Base-by-base conservation (phyloP, 2,329 filamentous ascomycete genomes). In the Aspergillus arachidicola region DNA sequence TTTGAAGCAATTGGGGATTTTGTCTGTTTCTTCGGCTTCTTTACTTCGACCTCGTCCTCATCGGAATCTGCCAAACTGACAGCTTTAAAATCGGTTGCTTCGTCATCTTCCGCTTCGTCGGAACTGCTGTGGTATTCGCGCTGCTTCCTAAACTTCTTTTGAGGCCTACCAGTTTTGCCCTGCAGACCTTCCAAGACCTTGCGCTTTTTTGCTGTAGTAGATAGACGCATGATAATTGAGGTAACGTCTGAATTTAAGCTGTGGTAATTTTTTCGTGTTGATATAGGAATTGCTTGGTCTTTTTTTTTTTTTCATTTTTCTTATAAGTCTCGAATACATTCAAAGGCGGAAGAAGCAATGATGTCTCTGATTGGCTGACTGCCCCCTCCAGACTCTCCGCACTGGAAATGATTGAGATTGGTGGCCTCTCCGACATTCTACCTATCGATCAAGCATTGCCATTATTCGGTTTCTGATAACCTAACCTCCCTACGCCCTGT, bases 131-230 rank as follows among this genome's bases (percentile, higher is more conserved):
- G 84, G 78, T 91, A 90, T 62, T 82, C 78, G 68, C 79, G 79
- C 74, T 90, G 87, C 75, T 87, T 88, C 76, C 86, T 87, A 74
- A 87, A 83, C 70, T 87, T 87, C 75, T 86, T 86, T 66, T 82
- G 81, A 36, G 83, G 81, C 53, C 80, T 75, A 30, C 82, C 80
- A 57, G 80, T 80, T 70, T 84, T 84, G 53, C 83, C 84, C 58
- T 83, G 81, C 76, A 86, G 82, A 58, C 84, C 84, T 59, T 89
- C 86, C 62, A 87, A 84, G 30, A 86, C 83, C 75, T 87, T 86
- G 73, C 87, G 82, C 71, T 88, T 86, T 75, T 82, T 83, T 21
- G 57, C 59, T 7, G 75, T 72, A 28, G 74, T 71, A 14, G 75
- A 71, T 51, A 78, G 77, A 63, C 75, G 77, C 80, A 82, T 83